These are phyloP conservation scores for Mikania micrantha DNA, from an alignment of 129 eudicot species.

Conservation along the genomic window DNA sequence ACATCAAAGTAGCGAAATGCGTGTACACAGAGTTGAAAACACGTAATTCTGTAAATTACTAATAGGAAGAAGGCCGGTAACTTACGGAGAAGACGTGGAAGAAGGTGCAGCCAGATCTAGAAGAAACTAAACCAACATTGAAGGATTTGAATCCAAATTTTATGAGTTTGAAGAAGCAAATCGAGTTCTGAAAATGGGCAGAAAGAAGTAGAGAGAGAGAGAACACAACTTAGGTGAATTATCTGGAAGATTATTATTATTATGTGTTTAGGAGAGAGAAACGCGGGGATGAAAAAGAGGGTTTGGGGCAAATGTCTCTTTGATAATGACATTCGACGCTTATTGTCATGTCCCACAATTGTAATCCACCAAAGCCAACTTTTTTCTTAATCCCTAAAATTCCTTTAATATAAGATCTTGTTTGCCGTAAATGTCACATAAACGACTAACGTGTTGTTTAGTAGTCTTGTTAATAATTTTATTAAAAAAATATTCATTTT, in stretches of 20 bases:
- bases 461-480: too few species aligned
- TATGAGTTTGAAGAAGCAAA: background rate
- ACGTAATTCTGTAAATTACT: background rate
- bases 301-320: conserved; percentile 21
- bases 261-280: conserved; percentile 28
- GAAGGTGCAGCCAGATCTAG: conserved; percentile 29
- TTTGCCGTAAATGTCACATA: too few species aligned
- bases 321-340: background rate
- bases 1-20: conserved; percentile 20
- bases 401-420: too few species aligned
- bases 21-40: conserved; percentile 8
- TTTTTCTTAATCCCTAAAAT: too few species aligned
- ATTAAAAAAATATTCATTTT: too few species aligned
- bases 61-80: conserved; percentile 3
- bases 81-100: conserved; percentile 44
- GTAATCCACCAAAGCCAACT: conserved; percentile 7
- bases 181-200: background rate
- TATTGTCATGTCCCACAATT: background rate
- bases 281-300: conserved; percentile 13
- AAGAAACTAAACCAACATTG: conserved; percentile 18
- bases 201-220: background rate
- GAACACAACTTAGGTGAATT: background rate
- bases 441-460: too few species aligned
- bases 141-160: conserved; percentile 1
- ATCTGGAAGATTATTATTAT: background rate